These are phyloP conservation scores for Calophaca sinica DNA, from an alignment of 306 rosid genomes.

Conservation along the genomic window DNA sequence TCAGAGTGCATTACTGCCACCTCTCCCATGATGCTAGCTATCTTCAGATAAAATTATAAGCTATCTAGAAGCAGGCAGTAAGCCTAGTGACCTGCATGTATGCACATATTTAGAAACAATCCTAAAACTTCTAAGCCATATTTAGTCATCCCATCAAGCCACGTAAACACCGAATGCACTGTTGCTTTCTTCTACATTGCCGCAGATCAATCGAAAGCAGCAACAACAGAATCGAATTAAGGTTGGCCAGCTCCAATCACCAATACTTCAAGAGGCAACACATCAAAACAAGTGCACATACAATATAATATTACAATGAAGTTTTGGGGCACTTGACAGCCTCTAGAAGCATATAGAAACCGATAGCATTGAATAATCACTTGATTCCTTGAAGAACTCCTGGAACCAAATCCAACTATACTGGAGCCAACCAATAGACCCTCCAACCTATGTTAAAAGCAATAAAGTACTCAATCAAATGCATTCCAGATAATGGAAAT, in stretches of 20 bases:
- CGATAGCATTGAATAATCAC: slow-evolving; percentile 64
- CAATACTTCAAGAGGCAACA: slow-evolving; percentile 61
- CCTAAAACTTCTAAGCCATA: slow-evolving; percentile 52
- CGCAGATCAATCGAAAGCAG: slow-evolving; percentile 76
- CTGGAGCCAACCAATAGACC: slow-evolving; percentile 63
- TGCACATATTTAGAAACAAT: slow-evolving; percentile 53
- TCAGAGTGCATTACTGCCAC: slow-evolving; percentile 55
- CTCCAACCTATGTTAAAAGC: slow-evolving; percentile 92
- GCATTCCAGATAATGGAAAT: slow-evolving; percentile 52
- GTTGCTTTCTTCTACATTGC: slow-evolving; percentile 80
- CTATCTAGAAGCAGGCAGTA: slow-evolving; percentile 50
- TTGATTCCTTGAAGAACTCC: slow-evolving; percentile 77
- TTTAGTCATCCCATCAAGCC: slow-evolving; percentile 72
- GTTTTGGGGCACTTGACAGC: slow-evolving; percentile 67
- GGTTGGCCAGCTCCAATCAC: slow-evolving; percentile 50
- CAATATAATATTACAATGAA: slow-evolving; percentile 59
- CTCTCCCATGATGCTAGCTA: slow-evolving; percentile 54
- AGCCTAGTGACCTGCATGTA: slow-evolving; percentile 69
- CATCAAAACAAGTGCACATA: slow-evolving; percentile 71
- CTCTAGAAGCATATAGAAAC: slow-evolving; percentile 64
- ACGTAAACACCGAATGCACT: slow-evolving; percentile 61
- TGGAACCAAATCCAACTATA: slow-evolving; percentile 79
- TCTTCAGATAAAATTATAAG: slow-evolving; percentile 6
- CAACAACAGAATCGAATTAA: slow-evolving; percentile 67
- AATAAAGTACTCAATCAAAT: slow-evolving; percentile 85